Conservation (phyloP, 78 protist genomes). For the Bigelowiella natans region DNA sequence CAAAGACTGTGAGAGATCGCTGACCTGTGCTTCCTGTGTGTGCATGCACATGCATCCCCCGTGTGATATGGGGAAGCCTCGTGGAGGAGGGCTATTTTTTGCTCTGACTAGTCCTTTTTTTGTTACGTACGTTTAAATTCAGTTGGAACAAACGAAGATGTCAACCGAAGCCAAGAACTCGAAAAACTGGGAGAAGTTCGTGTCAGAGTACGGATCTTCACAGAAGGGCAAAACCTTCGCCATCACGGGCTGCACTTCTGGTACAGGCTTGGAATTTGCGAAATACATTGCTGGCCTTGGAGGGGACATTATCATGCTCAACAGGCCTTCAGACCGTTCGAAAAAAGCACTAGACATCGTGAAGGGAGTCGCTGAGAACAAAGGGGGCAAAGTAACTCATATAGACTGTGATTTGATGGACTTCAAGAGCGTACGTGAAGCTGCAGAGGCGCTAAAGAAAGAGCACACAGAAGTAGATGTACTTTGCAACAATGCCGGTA, state of each 20-base stretch:
- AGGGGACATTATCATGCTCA: slow-evolving; percentile 21
- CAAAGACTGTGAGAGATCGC: too few species aligned
- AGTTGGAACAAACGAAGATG: too few species aligned
- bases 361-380: neutral
- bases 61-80: too few species aligned
- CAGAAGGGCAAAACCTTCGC: slow-evolving; percentile 16
- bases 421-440: slow-evolving; percentile 2
- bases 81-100: too few species aligned
- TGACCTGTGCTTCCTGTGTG: too few species aligned
- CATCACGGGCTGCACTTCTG: slow-evolving; percentile 35
- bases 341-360: neutral
- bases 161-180: too few species aligned
- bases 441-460: neutral
- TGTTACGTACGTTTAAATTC: too few species aligned
- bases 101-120: too few species aligned
- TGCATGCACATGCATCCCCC: too few species aligned
- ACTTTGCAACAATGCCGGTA: slow-evolving; percentile 32
- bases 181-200: too few species aligned
- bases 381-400: neutral
- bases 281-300: neutral
- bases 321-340: neutral
- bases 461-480: neutral
- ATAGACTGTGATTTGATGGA: slow-evolving; percentile 4
- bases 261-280: slow-evolving; percentile 21
- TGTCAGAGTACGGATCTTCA: too few species aligned